Conservation (phyloP, 306 rosid species). For the Erythrophleum fordii region DNA sequence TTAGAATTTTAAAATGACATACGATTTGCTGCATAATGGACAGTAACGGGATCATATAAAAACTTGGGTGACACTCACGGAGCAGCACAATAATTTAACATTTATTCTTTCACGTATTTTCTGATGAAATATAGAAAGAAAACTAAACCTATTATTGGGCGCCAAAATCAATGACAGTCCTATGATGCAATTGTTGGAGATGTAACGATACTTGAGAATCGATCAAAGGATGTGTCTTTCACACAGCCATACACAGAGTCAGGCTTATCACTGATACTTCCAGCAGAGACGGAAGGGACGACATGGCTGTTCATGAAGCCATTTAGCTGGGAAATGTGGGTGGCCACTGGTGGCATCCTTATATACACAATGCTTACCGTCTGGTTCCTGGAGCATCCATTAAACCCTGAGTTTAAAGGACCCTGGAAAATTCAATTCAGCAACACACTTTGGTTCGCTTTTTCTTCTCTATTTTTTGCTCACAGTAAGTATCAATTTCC, state of each 20-base stretch:
- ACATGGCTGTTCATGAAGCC: slow-evolving; percentile 67
- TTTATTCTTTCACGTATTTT: too few relatives aligned
- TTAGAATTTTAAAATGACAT: too few relatives aligned
- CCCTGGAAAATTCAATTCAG: slow-evolving; percentile 60
- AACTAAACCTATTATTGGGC: neutral
- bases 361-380: slow-evolving; percentile 59
- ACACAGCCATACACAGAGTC: slow-evolving; percentile 74
- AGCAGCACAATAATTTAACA: too few relatives aligned
- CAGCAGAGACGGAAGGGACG: slow-evolving; percentile 43
- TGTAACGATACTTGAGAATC: slow-evolving; percentile 54
- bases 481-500: slow-evolving; percentile 55
- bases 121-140: too few relatives aligned
- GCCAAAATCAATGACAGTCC: slow-evolving; percentile 36
- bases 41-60: too few relatives aligned
- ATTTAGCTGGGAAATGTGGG: slow-evolving; percentile 63
- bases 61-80: too few relatives aligned
- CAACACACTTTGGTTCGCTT: slow-evolving; percentile 68
- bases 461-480: slow-evolving; percentile 68
- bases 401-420: slow-evolving; percentile 61
- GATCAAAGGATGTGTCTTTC: slow-evolving; percentile 52
- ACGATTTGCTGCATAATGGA: too few relatives aligned
- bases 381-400: slow-evolving; percentile 68
- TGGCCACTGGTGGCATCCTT: slow-evolving; percentile 43
- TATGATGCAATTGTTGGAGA: slow-evolving; percentile 67
- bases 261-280: slow-evolving; percentile 55